Evolutionary conservation across 2,329 filamentous ascomycete species (phyloP), one percentile per base, ranked within the genome.

Genomic region (Xylaria sp.): DNA sequence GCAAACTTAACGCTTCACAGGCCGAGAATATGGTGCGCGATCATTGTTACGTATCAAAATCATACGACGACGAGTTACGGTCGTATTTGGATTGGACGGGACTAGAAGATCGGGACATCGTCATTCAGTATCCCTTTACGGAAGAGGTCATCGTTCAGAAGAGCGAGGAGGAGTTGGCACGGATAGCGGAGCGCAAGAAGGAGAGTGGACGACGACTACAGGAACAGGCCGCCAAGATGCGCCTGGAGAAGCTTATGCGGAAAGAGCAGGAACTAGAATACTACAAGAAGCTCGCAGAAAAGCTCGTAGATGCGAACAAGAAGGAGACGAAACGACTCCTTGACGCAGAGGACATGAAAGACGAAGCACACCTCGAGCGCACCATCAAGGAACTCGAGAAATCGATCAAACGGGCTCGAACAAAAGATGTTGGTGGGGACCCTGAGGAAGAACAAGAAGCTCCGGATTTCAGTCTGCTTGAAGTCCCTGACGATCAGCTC

Each of bases 251-350:
- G 76, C 85, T 99, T 56, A 93, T 98, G 79, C 92, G 93, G 77
- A 99, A 99, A 81, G 96, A 99, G 81, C 90, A 97, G 78, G 94
- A 98, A 78, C 83, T 98, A 1, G 94, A 97, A 74, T 98, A 97
- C 80, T 98, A 94, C 84, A 94, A 94, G 78, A 89, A 94, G 68
- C 83, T 99, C 3, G 94, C 97, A 77, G 80, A 84, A 41, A 89
- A 89, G 71, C 84, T 98, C 10, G 87, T 86, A 1, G 89, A 91
- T 28, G 89, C 93, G 74, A 94, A 91, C 54, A 99, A 98, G 82
- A 98, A 98, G 80, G 96, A 98, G 78, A 91, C 90, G 2, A 92
- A 92, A 76, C 90, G 93, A 0, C 85, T 98, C 20, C 86, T 99
- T 0, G 96, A 98, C 76, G 90, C 91, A 15, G 94, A 97, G 74